phyloP scores from a whole-genome alignment of 192 early-diverging fungal genomes.

The Umbelopsis vinacea region DNA sequence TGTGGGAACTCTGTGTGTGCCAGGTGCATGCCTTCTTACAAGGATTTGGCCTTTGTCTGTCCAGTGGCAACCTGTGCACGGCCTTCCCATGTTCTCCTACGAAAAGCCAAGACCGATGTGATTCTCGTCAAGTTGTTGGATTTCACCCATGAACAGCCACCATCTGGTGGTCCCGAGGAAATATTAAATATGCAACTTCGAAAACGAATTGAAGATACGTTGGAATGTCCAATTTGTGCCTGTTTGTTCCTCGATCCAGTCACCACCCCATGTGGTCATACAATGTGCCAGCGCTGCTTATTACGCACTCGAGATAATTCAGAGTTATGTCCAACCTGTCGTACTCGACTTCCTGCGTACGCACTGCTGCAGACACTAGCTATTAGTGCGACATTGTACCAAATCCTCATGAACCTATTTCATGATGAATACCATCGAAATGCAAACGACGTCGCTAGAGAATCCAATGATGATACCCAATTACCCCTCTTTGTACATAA shows the following conservation, averaged over 20 bases:
- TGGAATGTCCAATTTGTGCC: slow-evolving; percentile 68
- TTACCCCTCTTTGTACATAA: slow-evolving; percentile 58
- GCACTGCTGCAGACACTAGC: not conserved
- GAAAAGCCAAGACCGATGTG: slow-evolving; percentile 37
- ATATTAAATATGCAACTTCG: slow-evolving; percentile 11
- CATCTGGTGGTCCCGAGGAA: not conserved
- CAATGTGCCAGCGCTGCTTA: slow-evolving; percentile 64
- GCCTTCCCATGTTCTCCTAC: slow-evolving; percentile 10
- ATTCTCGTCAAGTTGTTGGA: slow-evolving; percentile 39
- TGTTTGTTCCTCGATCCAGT: slow-evolving; percentile 57
- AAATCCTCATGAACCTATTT: not conserved
- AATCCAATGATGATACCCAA: not conserved
- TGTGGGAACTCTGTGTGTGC: slow-evolving; percentile 51
- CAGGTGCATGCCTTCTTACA: slow-evolving; percentile 27
- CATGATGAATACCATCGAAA: slow-evolving; percentile 5
- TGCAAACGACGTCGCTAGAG: not conserved
- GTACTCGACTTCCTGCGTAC: slow-evolving; percentile 16
- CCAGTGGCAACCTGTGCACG: not conserved
- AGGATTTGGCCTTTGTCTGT: slow-evolving; percentile 23
- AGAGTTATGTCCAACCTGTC: slow-evolving; percentile 27
- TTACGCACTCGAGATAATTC: slow-evolving; percentile 58
- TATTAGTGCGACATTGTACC: not conserved
- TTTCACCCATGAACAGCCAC: not conserved
- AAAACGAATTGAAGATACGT: not conserved
- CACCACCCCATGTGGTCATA: slow-evolving; percentile 70